Conservation (phyloP, 2,329 filamentous ascomycete genomes). For the Beauveria caledonica region DNA sequence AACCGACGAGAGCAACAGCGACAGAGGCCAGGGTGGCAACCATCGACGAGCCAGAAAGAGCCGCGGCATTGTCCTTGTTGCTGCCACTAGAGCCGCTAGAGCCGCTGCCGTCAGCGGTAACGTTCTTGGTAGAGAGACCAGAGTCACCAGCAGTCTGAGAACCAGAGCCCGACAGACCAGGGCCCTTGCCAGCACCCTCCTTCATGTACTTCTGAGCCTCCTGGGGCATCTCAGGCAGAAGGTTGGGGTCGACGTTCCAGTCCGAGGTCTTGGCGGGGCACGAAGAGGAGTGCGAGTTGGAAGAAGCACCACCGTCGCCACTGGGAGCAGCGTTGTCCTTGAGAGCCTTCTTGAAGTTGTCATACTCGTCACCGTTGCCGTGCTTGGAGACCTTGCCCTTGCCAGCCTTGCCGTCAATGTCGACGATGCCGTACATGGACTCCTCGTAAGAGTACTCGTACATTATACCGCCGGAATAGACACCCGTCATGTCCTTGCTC, state of each 20-base stretch:
- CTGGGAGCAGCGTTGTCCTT: slow-evolving; percentile 41
- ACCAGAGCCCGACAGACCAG: slow-evolving; percentile 43
- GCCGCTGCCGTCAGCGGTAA: slow-evolving; percentile 25
- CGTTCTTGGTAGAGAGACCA: slow-evolving; percentile 37
- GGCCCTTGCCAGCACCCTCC: slow-evolving; percentile 43
- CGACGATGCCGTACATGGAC: slow-evolving; percentile 73
- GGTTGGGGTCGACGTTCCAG: slow-evolving; percentile 44
- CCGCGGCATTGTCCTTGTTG: slow-evolving; percentile 18
- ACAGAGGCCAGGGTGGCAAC: slow-evolving; percentile 21
- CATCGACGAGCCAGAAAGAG: slow-evolving; percentile 21
- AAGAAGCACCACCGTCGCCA: slow-evolving; percentile 40
- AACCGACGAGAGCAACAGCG: slow-evolving; percentile 22
- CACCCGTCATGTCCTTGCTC: slow-evolving; percentile 69
- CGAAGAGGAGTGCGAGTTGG: slow-evolving; percentile 35
- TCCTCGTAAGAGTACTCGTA: slow-evolving; percentile 87
- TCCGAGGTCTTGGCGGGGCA: slow-evolving; percentile 41
- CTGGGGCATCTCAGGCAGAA: slow-evolving; percentile 44
- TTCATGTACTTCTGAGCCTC: slow-evolving; percentile 45
- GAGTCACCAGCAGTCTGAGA: slow-evolving; percentile 44
- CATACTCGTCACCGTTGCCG: slow-evolving; percentile 46
- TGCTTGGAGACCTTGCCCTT: slow-evolving; percentile 44
- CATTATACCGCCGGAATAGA: slow-evolving; percentile 93
- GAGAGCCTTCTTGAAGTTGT: slow-evolving; percentile 40
- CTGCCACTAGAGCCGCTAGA: slow-evolving; percentile 17
- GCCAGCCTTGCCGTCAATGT: slow-evolving; percentile 40